These are phyloP conservation scores for Corrigiola litoralis DNA, from an alignment of 179 eudicot genomes.

Conservation along the genomic window DNA sequence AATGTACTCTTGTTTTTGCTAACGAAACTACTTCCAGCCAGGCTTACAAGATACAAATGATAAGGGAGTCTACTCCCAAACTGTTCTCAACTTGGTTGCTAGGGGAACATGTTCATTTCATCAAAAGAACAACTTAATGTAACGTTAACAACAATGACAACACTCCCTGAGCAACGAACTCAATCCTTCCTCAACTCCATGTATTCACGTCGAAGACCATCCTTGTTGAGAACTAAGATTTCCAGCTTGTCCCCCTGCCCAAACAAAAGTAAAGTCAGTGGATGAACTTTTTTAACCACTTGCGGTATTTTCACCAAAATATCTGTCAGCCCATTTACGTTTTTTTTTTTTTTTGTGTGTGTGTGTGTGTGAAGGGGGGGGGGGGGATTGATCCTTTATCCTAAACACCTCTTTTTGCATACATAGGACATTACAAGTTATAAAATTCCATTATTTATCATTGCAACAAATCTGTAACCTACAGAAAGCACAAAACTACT, in stretches of 20 bases:
- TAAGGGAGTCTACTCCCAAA: not conserved
- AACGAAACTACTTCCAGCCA: constrained; percentile 1
- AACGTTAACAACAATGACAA: not conserved
- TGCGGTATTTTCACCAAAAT: no score
- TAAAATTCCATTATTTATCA: no score
- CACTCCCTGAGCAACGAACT: constrained; percentile 7
- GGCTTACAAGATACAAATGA: not conserved
- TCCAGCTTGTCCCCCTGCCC: constrained; percentile 89
- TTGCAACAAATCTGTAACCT: no score
- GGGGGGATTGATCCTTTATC: no score
- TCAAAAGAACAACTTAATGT: constrained; percentile 5
- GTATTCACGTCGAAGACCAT: constrained; percentile 59
- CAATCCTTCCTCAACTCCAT: constrained; percentile 80
- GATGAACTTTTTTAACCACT: no score
- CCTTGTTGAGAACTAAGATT: constrained; percentile 55
- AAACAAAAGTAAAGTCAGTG: constrained; percentile 2
- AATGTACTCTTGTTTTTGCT: not conserved
- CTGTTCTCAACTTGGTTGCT: not conserved
- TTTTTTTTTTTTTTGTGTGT: no score
- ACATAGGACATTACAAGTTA: no score
- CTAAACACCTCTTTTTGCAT: no score
- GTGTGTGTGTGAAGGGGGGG: no score
- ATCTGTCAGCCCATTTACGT: no score
- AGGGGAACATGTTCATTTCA: not conserved
- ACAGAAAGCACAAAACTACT: no score